Percentiles rank a stretch among this genome's conserved stretches.
Conservation (phyloP, 768 basidiomycete species). For the Lactarius quietus region DNA sequence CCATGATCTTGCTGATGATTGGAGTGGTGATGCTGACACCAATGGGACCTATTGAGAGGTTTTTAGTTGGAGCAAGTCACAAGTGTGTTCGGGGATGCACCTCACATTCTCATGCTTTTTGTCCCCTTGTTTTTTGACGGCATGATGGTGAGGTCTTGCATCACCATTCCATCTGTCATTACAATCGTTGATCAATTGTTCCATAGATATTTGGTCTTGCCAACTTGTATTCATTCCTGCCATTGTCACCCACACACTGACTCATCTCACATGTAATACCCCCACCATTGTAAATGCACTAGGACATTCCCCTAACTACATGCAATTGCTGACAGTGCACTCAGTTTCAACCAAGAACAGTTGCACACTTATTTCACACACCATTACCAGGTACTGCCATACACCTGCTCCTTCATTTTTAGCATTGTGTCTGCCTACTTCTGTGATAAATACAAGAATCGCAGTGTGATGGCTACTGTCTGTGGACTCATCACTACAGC, state of each 20-base stretch:
- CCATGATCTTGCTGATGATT: constrained; percentile 37
- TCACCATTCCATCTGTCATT: not conserved
- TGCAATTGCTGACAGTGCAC: constrained; percentile 32
- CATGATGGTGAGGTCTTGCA: constrained; percentile 27
- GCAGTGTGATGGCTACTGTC: constrained; percentile 13
- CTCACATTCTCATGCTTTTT: constrained; percentile 52
- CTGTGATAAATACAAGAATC: constrained; percentile 16
- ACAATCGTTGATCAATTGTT: not conserved
- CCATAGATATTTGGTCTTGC: constrained; percentile 26
- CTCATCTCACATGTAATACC: constrained; percentile 25
- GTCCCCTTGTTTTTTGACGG: constrained; percentile 54
- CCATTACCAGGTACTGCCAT: constrained; percentile 31
- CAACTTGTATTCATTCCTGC: constrained; percentile 23
- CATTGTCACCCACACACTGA: not conserved
- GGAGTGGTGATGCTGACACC: constrained; percentile 33
- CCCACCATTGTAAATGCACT: constrained; percentile 30
- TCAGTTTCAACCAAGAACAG: not conserved
- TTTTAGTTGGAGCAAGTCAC: constrained; percentile 57
- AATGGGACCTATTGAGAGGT: constrained; percentile 41
- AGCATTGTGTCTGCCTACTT: constrained; percentile 5
- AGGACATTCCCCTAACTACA: constrained; percentile 29
- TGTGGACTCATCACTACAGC: constrained; percentile 13
- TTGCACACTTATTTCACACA: constrained; percentile 10
- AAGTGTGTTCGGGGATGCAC: constrained; percentile 41
- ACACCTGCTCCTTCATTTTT: constrained; percentile 8